Evolutionary conservation across 164 flowering plant species (phyloP).

Genomic region (Vitis cinerea): DNA sequence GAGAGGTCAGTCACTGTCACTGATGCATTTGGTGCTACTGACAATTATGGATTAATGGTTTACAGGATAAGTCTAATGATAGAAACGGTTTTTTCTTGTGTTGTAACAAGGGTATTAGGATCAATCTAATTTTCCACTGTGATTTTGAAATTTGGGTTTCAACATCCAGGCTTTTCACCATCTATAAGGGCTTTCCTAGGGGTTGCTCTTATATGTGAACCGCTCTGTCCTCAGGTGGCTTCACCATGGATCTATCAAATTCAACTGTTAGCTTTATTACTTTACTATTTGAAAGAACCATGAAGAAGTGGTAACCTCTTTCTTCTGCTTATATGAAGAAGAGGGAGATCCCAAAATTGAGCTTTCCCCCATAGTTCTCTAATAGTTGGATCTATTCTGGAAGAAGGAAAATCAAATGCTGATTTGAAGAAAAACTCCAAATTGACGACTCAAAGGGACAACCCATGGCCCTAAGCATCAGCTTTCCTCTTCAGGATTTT

Average conservation of each 20-base stretch:
- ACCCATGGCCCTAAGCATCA: too few relatives aligned
- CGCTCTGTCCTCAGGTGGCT: background rate
- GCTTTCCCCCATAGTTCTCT: background rate
- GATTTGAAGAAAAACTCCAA: background rate
- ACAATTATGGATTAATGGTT: too few relatives aligned
- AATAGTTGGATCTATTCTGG: background rate
- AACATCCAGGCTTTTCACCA: too few relatives aligned
- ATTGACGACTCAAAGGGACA: background rate
- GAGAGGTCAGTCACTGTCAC: slow-evolving; percentile 62
- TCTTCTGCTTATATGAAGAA: too few relatives aligned
- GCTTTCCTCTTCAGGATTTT: too few relatives aligned
- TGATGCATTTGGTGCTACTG: background rate
- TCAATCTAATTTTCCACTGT: background rate
- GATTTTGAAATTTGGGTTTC: background rate
- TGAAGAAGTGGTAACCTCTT: too few relatives aligned
- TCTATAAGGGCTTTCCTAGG: too few relatives aligned
- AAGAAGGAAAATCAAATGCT: too few relatives aligned
- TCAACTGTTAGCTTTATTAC: too few relatives aligned
- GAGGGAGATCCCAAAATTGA: background rate
- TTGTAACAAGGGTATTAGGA: background rate
- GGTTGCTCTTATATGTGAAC: background rate
- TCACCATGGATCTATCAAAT: too few relatives aligned
- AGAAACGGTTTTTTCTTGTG: background rate
- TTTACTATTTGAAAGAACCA: too few relatives aligned
- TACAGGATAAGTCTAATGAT: too few relatives aligned